Base-by-base conservation (phyloP, 73 alveolate species). In the Symbiodinium natans region DNA sequence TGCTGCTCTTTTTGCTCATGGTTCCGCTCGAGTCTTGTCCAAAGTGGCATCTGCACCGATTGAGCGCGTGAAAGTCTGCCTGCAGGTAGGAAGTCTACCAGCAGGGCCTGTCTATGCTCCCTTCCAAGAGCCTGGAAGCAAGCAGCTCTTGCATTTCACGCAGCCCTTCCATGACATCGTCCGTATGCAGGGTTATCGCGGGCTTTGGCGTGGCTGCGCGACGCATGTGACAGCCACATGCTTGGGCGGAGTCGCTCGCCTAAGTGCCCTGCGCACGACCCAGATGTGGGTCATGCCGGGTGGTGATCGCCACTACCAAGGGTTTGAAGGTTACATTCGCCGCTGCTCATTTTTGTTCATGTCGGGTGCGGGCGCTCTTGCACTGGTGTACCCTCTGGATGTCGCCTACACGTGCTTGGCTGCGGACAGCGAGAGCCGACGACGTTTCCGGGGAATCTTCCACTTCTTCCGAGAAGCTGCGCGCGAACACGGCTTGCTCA, bases 221-320 rank as follows among this genome's bases (percentile, higher is more conserved):
- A 90, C 97, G 29, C 87, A 73, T 33, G 87, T 36, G 19, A 34
- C 97, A 1, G 97, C 88, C 42, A 63, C 80, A 13, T 68, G 77
- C 54, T 41, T 90, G 54, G 97, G 97, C 1, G 97, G 97, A 42
- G 25, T 90, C 17, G 89, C 80, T 27, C 87, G 97, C 40, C 29
- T 90, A 54, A 90, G 97, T 33, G 97, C 97, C 31, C 42, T 90
- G 43, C 77, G 88, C 88, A 90, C 97, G 31, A 90, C 97, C 8
- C 97, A 90, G 77, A 90, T 90, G 97, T 90, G 88, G 87, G 41
- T 90, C 40, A 90, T 90, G 97, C 97, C 97, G 11, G 97, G 97
- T 17, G 97, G 97, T 3, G 77, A 90, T 27, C 86, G 97, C 41
- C 97, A 74, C 84, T 90, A 90, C 88, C 97, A 90, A 77, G 97